Conservation (phyloP, 129 eudicot genomes). For the Smallanthus sonchifolius region DNA sequence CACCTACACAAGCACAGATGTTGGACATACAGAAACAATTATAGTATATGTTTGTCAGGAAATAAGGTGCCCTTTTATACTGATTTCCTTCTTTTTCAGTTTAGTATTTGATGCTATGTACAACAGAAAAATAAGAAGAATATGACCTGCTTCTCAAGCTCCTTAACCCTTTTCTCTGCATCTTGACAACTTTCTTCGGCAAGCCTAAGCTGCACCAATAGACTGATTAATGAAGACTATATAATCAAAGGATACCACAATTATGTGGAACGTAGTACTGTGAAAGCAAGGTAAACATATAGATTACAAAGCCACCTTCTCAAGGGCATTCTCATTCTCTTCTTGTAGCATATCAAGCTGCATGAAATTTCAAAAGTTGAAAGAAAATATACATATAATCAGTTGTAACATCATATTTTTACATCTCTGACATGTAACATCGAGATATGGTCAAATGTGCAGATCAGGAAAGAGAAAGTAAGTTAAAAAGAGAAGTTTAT, state of each 20-base stretch:
- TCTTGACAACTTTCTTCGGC: slow-evolving; percentile 88
- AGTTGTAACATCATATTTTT: slow-evolving; percentile 9
- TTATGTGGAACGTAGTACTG: neutral
- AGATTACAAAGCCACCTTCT: slow-evolving; percentile 49
- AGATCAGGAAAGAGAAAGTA: neutral
- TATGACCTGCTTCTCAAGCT: slow-evolving; percentile 94
- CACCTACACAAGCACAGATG: neutral
- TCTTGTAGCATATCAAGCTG: slow-evolving; percentile 99
- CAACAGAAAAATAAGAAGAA: slow-evolving; percentile 7
- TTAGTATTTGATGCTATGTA: neutral
- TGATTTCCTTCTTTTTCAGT: slow-evolving; percentile 5
- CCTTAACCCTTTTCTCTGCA: slow-evolving; percentile 91
- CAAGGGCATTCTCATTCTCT: slow-evolving; percentile 70
- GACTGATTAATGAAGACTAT: slow-evolving; percentile 6
- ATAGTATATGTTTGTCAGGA: slow-evolving; percentile 6
- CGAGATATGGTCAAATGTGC: neutral
- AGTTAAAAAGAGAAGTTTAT: neutral
- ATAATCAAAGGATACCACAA: slow-evolving; percentile 10
- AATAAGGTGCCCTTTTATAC: neutral
- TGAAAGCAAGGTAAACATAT: neutral
- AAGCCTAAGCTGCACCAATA: slow-evolving; percentile 56
- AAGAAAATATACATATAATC: neutral
- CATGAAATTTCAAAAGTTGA: slow-evolving; percentile 26
- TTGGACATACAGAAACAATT: neutral
- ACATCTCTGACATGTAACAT: slow-evolving; percentile 5